A percentile compares a stretch with the other conserved stretches of the same genome.
phyloP scores from a whole-genome alignment of 768 basidiomycete species.

The Auricularia cornea region DNA sequence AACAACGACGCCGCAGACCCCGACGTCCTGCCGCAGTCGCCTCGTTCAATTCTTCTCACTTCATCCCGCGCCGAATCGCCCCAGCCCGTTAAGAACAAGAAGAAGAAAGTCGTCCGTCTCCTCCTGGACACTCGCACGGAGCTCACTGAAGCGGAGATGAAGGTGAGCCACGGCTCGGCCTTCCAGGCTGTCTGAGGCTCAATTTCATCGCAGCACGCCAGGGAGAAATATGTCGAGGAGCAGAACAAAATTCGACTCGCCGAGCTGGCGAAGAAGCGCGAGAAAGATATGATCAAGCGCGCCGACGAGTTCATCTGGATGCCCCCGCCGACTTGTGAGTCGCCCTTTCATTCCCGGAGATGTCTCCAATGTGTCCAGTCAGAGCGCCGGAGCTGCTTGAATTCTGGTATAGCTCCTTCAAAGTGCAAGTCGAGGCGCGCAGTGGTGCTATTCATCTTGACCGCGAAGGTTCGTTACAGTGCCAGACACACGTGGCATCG shows the following conservation, averaged over 20 bases:
- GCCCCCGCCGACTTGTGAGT: conserved; percentile 55
- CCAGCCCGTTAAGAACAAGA: conserved; percentile 18
- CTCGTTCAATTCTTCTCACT: conserved; percentile 1
- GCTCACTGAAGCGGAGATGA: conserved; percentile 74
- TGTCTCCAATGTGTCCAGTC: conserved; percentile 33
- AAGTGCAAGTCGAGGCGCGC: conserved; percentile 58
- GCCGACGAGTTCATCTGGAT: conserved; percentile 62
- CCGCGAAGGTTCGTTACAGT: conserved; percentile 21
- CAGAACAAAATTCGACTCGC: conserved; percentile 49
- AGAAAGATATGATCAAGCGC: conserved; percentile 45
- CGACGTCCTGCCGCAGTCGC: neutral
- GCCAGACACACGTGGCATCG: neutral
- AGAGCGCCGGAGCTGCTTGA: conserved; percentile 55
- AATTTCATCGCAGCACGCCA: conserved; percentile 37
- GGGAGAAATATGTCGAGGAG: conserved; percentile 56
- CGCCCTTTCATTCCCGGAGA: neutral
- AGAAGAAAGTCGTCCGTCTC: conserved; percentile 43
- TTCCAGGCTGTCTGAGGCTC: neutral
- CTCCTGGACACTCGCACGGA: conserved; percentile 69
- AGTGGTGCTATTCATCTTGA: conserved; percentile 37
- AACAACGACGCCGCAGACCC: neutral
- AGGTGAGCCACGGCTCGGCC: conserved; percentile 31
- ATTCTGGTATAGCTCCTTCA: conserved; percentile 71
- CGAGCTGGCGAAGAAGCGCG: conserved; percentile 41
- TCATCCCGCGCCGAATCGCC: neutral